Evolutionary conservation across 768 basidiomycete genomes (phyloP), one percentile per base, ranked within the genome.

Genomic region (Fibroporia radiculosa): DNA sequence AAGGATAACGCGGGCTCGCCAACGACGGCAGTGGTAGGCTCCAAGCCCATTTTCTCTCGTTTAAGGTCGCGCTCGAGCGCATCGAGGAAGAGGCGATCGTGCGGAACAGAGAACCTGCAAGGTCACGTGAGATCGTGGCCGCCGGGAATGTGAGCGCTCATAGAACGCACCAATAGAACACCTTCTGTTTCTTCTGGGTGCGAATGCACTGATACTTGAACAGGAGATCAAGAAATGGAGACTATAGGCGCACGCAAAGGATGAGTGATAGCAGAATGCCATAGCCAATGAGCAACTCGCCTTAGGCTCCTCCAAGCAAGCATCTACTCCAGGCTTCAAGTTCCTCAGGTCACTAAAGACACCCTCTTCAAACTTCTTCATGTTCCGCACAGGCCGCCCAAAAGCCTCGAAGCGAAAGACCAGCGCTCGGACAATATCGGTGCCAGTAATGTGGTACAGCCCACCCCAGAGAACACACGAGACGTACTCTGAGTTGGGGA

Each of bases 171-270:
- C 93, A 97, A 63, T 89, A 96, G 60, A 96, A 97, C n/a, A 97
- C 93, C 63, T 97, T 93, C 69, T 95, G 93, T 68, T 96, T 97
- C 75, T 96, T 97, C 63, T 97, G 93, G 1, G 93, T 97, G 29
- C 93, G 80, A 53, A 97, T 96, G 61, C 93, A 95, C 60, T 93
- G 91, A 56, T 88, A 93, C 63, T 93, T 93, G 78, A 96, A 96
- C 8, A 97, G 68, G 22, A 93, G 74, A 55, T 97, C 93, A 14
- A 97, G 72, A 67, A 97, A 93, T 0, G 87, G 84, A 36, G 89
- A 88, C 93, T 95, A 57, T 31, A n/a, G 4, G n/a, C 4, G 23
- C 12, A 23, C 25, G 20, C 8, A 14, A 24, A 29, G 4, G 25
- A 45, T 41, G 27, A 40, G 26, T n/a, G n/a, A 31, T 34, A 36